Conservation (phyloP, 805 yeast genomes). For the Myxozyma udenii region DNA sequence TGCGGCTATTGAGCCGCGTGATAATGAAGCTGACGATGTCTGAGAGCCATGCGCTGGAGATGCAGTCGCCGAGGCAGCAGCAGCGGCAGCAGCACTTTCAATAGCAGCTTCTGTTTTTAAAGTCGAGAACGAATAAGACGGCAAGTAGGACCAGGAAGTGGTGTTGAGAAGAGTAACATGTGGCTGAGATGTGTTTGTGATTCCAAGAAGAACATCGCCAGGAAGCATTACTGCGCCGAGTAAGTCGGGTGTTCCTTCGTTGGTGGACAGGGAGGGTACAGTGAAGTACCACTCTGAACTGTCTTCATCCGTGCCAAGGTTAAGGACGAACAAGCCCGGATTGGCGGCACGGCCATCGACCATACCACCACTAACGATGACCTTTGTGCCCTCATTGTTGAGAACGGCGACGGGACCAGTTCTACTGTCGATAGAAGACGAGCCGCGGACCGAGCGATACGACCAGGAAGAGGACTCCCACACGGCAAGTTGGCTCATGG, state of each 20-base stretch:
- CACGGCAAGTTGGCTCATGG: conserved; percentile 67
- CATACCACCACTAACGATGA: conserved; percentile 63
- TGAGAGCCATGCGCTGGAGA: neutral
- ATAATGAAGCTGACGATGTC: too few species aligned
- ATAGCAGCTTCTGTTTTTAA: conserved; percentile 16
- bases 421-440: conserved; percentile 50
- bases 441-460: conserved; percentile 40
- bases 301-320: conserved; percentile 10
- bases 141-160: conserved; percentile 15
- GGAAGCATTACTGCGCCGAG: conserved; percentile 39
- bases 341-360: conserved; percentile 41
- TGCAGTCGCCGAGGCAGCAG: conserved; percentile 13
- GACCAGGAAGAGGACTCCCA: conserved; percentile 71
- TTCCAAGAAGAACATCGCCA: conserved; percentile 33
- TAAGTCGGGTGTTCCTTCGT: conserved; percentile 10
- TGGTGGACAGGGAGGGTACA: conserved; percentile 19
- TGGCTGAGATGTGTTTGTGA: conserved; percentile 11
- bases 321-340: conserved; percentile 47
- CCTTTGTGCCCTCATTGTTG: conserved; percentile 41
- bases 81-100: conserved; percentile 5
- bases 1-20: conserved; percentile 44
- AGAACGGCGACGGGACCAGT: conserved; percentile 55
- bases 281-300: conserved; percentile 19
- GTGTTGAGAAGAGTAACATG: conserved; percentile 14
- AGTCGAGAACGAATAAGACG: conserved; percentile 10